Conservation (phyloP, 2,329 filamentous ascomycete genomes). For the Lecanicillium sp. region DNA sequence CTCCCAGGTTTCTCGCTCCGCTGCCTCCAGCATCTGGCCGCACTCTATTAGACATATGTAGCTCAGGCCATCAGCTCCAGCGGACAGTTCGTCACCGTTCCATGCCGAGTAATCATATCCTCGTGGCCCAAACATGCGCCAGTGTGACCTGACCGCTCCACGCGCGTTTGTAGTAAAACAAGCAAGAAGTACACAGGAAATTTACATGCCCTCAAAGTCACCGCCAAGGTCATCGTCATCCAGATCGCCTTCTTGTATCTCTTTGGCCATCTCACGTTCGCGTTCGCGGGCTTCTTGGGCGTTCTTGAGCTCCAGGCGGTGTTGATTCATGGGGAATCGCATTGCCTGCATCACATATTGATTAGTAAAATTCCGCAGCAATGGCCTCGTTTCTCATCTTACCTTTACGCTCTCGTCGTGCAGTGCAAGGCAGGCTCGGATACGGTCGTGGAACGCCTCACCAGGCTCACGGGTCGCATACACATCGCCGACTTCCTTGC, state of each 20-base stretch:
- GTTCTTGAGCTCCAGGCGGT: constrained; percentile 93
- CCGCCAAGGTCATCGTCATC: constrained; percentile 94
- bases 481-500: constrained; percentile 90
- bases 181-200: not conserved
- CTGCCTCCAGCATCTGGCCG: no score
- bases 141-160: not conserved
- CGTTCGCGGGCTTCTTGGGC: constrained; percentile 96
- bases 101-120: no score
- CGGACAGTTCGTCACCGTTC: no score
- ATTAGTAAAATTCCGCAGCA: constrained; percentile 13
- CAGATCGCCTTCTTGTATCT: constrained; percentile 95
- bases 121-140: not conserved
- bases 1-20: no score
- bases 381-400: constrained; percentile 19
- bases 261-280: constrained; percentile 94
- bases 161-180: constrained; percentile 2
- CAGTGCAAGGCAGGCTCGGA: constrained; percentile 79
- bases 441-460: constrained; percentile 96
- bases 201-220: constrained; percentile 92
- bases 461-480: constrained; percentile 94
- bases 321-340: constrained; percentile 99
- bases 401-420: constrained; percentile 99
- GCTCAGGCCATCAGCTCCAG: no score
- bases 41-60: no score
- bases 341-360: constrained; percentile 57